These are phyloP conservation scores for Oenanthe sinensis DNA, from an alignment of 129 eudicot genomes.

Conservation along the genomic window DNA sequence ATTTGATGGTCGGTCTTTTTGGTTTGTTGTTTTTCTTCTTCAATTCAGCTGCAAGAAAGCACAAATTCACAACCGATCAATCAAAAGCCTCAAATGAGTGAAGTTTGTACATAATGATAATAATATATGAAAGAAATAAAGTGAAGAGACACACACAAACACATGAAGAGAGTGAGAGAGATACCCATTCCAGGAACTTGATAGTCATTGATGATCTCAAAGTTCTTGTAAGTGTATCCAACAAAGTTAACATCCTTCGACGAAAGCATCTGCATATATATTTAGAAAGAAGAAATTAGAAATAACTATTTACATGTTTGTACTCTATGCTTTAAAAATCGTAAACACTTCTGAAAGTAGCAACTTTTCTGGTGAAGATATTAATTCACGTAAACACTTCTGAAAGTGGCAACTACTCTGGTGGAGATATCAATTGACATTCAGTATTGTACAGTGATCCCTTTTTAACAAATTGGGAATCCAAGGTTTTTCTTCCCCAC, in stretches of 20 bases:
- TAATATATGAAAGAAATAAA: neutral
- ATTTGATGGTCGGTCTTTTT: slow-evolving; percentile 77
- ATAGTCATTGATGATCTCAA: slow-evolving; percentile 88
- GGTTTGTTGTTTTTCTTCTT: slow-evolving; percentile 77
- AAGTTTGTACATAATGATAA: neutral
- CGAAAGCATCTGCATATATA: slow-evolving; percentile 8
- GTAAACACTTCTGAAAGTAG: neutral
- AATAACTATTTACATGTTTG: neutral
- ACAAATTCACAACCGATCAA: neutral
- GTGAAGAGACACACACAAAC: neutral
- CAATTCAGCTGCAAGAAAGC: slow-evolving; percentile 59
- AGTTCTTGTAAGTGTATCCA: slow-evolving; percentile 17
- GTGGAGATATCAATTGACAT: neutral
- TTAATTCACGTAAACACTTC: neutral
- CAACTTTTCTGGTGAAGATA: neutral
- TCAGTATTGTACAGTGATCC: neutral
- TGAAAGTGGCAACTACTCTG: neutral
- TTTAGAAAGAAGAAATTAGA: neutral
- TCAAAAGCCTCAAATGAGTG: neutral
- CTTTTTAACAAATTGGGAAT: neutral
- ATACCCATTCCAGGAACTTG: slow-evolving; percentile 98
- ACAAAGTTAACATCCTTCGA: slow-evolving; percentile 14
- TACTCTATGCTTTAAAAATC: neutral
- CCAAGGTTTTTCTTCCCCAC: neutral
- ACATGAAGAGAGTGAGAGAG: slow-evolving; percentile 19